These are phyloP conservation scores for Waltergamsia citrina DNA, from an alignment of 2,329 filamentous ascomycete species.

Conservation along the genomic window DNA sequence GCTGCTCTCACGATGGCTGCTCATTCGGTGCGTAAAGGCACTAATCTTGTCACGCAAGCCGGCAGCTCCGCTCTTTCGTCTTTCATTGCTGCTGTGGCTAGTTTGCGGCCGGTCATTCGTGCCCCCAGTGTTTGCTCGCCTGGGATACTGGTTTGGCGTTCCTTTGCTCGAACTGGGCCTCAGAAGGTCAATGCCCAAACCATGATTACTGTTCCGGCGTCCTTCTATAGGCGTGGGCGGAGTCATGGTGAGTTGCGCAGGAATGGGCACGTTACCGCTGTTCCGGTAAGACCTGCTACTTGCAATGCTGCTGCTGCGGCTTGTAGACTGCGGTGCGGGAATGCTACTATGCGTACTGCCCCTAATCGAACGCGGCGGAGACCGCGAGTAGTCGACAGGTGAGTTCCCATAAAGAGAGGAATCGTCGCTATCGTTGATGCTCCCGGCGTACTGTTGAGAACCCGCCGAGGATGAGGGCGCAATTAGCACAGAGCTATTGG, in stretches of 20 bases:
- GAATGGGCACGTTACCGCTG: constrained; percentile 16
- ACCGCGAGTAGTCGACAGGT: constrained; percentile 48
- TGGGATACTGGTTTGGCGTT: constrained; percentile 4
- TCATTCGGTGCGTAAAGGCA: constrained; percentile 20
- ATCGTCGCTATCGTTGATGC: constrained; percentile 45
- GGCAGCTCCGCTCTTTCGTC: constrained; percentile 16
- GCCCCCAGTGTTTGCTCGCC: constrained; percentile 4
- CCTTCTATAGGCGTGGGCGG: constrained; percentile 31
- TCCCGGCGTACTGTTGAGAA: constrained; percentile 26
- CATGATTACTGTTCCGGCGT: constrained; percentile 5
- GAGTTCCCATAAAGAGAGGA: constrained; percentile 43
- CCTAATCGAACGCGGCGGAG: constrained; percentile 43
- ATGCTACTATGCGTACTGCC: constrained; percentile 39
- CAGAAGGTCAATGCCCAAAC: constrained; percentile 18
- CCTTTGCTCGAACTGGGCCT: constrained; percentile 22
- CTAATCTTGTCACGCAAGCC: constrained; percentile 24
- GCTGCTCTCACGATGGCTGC: constrained; percentile 12
- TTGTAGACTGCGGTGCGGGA: constrained; percentile 31
- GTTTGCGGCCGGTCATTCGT: constrained; percentile 17
- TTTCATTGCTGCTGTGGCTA: constrained; percentile 18
- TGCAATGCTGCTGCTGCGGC: constrained; percentile 43
- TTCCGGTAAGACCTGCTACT: constrained; percentile 31
- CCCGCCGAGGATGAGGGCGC: constrained; percentile 23
- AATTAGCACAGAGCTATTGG: constrained; percentile 63
- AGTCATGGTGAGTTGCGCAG: constrained; percentile 36